Evolutionary conservation across 1,284 basidiomycete species (phyloP).

Genomic region (Ceraceosorus guamensis): DNA sequence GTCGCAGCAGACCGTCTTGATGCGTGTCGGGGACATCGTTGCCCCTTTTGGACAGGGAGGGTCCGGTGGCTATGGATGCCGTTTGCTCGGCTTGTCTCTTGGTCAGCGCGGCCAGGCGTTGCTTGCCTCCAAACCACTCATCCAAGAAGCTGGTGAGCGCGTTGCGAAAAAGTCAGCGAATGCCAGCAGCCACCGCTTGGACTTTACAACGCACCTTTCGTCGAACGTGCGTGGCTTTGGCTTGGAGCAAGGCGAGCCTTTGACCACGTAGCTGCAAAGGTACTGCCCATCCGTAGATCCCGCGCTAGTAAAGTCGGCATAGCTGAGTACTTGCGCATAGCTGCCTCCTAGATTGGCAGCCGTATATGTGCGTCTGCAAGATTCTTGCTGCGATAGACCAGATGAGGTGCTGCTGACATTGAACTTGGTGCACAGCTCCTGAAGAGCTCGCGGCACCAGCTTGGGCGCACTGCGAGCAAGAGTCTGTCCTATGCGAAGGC

Average conservation of each 20-base stretch:
- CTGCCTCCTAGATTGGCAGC: conserved; percentile 24
- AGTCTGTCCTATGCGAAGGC: conserved; percentile 62
- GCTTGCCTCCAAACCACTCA: conserved; percentile 32
- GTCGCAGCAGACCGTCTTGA: conserved; percentile 62
- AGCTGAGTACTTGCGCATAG: conserved; percentile 41
- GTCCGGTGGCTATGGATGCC: neutral
- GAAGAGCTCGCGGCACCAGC: conserved; percentile 57
- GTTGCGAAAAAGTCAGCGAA: too few species aligned
- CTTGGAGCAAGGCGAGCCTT: conserved; percentile 16
- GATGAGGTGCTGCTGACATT: conserved; percentile 52
- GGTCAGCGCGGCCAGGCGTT: neutral
- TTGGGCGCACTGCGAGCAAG: conserved; percentile 61
- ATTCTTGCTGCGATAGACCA: conserved; percentile 55
- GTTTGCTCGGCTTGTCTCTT: too few species aligned
- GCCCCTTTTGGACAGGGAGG: neutral
- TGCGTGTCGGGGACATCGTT: conserved; percentile 45
- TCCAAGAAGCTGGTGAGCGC: conserved; percentile 27
- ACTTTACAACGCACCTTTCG: too few species aligned
- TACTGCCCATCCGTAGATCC: conserved; percentile 33
- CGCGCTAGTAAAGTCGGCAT: conserved; percentile 26
- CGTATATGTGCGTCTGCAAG: conserved; percentile 31
- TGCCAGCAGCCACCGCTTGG: too few species aligned
- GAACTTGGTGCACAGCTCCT: conserved; percentile 60
- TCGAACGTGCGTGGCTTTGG: conserved; percentile 26
- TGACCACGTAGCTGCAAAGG: conserved; percentile 36